Evolutionary conservation across 2,329 filamentous ascomycete genomes (phyloP).

Genomic region (Botryotinia calthae): DNA sequence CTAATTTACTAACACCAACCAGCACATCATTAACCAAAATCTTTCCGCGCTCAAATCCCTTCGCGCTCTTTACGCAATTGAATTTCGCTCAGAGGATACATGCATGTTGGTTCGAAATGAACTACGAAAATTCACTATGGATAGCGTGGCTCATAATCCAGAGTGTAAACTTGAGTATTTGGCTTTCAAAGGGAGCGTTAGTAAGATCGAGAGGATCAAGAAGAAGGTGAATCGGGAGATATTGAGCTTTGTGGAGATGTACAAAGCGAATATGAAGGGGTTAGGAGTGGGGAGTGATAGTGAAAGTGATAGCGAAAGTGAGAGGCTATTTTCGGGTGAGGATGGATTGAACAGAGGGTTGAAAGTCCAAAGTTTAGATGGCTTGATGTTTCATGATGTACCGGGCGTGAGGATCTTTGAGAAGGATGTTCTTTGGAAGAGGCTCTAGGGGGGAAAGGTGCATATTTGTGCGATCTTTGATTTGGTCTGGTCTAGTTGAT

Average conservation of each 20-base stretch:
- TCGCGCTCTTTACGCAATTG: slow-evolving; percentile 54
- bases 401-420: slow-evolving; percentile 55
- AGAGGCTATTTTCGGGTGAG: slow-evolving; percentile 19
- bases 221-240: slow-evolving; percentile 27
- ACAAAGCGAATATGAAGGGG: background rate
- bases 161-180: slow-evolving; percentile 58
- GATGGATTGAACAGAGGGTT: background rate
- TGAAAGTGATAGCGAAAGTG: slow-evolving; percentile 35
- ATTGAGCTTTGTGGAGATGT: background rate
- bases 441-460: slow-evolving; percentile 38
- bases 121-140: slow-evolving; percentile 56
- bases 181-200: slow-evolving; percentile 52
- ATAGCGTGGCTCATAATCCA: slow-evolving; percentile 55
- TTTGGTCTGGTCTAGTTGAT: background rate
- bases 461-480: background rate
- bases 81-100: slow-evolving; percentile 54
- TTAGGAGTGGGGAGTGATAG: background rate
- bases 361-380: slow-evolving; percentile 43
- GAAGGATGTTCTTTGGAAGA: slow-evolving; percentile 51
- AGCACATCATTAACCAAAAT: slow-evolving; percentile 59
- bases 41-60: slow-evolving; percentile 49
- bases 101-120: slow-evolving; percentile 54
- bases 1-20: background rate
- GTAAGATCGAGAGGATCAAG: slow-evolving; percentile 28
- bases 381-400: slow-evolving; percentile 46